phyloP scores from a whole-genome alignment of 108 stramenopile species.

The Stephanodiscus minutulus region DNA sequence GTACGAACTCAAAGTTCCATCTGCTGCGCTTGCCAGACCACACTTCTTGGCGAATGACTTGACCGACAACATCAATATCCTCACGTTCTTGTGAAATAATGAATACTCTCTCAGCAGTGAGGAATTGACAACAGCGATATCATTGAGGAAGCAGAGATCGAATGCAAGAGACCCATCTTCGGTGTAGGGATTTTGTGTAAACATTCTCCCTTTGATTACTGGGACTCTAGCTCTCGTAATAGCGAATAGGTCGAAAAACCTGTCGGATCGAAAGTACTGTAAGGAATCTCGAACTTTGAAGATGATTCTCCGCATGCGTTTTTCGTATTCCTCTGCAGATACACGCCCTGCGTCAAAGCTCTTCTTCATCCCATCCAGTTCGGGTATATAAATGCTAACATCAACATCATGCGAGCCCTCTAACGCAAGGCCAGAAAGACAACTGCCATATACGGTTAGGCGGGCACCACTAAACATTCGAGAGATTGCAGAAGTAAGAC shows the following conservation, averaged over 20 bases:
- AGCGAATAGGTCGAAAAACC: constrained; percentile 52
- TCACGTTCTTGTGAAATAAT: constrained; percentile 59
- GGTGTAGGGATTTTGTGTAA: constrained; percentile 68
- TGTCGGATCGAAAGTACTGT: constrained; percentile 14
- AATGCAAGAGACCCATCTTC: constrained; percentile 66
- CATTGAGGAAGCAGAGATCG: constrained; percentile 88
- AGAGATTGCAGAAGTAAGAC: constrained; percentile 35
- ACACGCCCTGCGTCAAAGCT: constrained; percentile 55
- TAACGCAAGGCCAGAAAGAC: constrained; percentile 66
- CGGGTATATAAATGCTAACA: constrained; percentile 59
- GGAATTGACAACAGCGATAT: constrained; percentile 84
- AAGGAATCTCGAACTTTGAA: constrained; percentile 37
- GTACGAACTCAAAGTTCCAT: constrained; percentile 71
- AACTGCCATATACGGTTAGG: constrained; percentile 74
- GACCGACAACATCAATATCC: constrained; percentile 67
- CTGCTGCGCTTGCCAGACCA: constrained; percentile 61
- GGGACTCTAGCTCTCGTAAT: constrained; percentile 76
- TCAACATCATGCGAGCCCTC: constrained; percentile 80
- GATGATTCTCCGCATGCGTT: constrained; percentile 56
- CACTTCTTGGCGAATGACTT: constrained; percentile 75
- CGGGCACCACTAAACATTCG: constrained; percentile 24
- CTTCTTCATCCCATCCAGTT: constrained; percentile 41
- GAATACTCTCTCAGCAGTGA: constrained; percentile 79
- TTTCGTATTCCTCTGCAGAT: constrained; percentile 51
- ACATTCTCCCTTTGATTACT: constrained; percentile 67